Evolutionary conservation across 768 basidiomycete species (phyloP), one percentile per base, ranked within the genome.

Genomic region (Auriscalpium microsporum): DNA sequence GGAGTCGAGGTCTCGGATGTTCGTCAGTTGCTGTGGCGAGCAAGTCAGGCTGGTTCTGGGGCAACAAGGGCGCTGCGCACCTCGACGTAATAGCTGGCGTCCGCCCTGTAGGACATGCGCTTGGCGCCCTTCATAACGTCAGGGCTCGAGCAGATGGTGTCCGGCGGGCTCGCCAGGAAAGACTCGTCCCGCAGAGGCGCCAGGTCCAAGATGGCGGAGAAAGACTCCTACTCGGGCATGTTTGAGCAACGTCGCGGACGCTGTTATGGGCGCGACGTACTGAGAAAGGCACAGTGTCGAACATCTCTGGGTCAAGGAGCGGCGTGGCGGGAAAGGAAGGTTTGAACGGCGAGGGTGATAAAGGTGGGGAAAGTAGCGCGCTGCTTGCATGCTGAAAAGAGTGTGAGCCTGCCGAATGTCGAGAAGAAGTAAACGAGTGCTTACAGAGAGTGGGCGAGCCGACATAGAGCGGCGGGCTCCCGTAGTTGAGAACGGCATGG

Each of bases 251-350:
- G 17, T 42, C n/a, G 33, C 50, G 9, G 44, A 19, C 47, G 19
- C 42, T n/a, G 13, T 21, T 48, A 33, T 4, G 13, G 23, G n/a
- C 14, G 38, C 10, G 44, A 38, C 55, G 10, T 49, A 63, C 62
- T 34, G 62, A 63, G 53, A 63, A 63, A 13, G 62, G 62, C 19
- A 52, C 54, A 21, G 60, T 40, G 42, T 63, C 62, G 36, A 63
- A 59, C 1, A 51, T 53, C 37, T 59, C 57, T 19, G 60, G 33
- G 28, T 59, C 54, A 36, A 63, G 48, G n/a, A 58, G 49, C 52
- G 62, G 62, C 23, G 58, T 62, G 45, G 52, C 53, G 38, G 48
- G 53, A 52, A 50, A 62, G 6, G 54, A 10, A 19, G 55, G 54
- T n/a, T 48, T 53, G 34, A 42, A 45, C 11, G 51, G 45, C 21